Evolutionary conservation across 495 filamentous ascomycete species (phyloP).

Genomic region (Penicillium flavigenum): DNA sequence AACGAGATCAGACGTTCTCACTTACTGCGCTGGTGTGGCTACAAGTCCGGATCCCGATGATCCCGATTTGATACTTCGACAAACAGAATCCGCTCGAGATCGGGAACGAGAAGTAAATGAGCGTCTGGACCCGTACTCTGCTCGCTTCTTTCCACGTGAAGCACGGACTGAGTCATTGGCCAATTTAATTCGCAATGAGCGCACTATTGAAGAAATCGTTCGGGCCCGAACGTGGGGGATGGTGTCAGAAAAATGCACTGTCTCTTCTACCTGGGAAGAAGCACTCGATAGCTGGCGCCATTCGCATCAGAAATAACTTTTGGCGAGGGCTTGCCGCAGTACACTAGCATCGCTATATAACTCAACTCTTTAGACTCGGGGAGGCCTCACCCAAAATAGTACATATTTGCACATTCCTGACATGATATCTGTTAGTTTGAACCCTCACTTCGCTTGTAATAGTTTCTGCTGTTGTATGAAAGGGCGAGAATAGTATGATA

Average conservation of each 20-base stretch:
- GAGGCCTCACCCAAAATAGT: background rate
- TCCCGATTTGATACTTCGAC: slow-evolving; percentile 68
- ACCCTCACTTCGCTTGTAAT: background rate
- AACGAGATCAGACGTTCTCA: slow-evolving; percentile 76
- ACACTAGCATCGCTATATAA: background rate
- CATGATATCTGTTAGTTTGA: background rate
- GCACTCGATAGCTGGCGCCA: slow-evolving; percentile 63
- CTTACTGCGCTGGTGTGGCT: slow-evolving; percentile 87
- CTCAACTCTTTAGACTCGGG: slow-evolving; percentile 4
- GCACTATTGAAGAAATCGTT: slow-evolving; percentile 83
- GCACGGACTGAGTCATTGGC: slow-evolving; percentile 81
- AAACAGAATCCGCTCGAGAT: slow-evolving; percentile 67
- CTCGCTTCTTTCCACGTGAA: slow-evolving; percentile 78
- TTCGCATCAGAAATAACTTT: slow-evolving; percentile 27
- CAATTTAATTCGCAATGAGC: slow-evolving; percentile 74
- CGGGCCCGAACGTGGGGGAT: slow-evolving; percentile 78
- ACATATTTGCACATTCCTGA: background rate
- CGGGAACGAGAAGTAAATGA: slow-evolving; percentile 82
- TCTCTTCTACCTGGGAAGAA: slow-evolving; percentile 58
- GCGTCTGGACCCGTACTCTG: slow-evolving; percentile 88
- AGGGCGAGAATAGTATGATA: background rate
- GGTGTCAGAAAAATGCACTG: slow-evolving; percentile 75
- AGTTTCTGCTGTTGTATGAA: background rate
- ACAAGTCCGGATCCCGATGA: slow-evolving; percentile 86
- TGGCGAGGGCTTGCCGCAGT: background rate